Percentiles rank a stretch among this genome's conserved stretches.
These are phyloP conservation scores for Neurospora cerealis DNA, from an alignment of 495 filamentous ascomycete species.

Conservation along the genomic window DNA sequence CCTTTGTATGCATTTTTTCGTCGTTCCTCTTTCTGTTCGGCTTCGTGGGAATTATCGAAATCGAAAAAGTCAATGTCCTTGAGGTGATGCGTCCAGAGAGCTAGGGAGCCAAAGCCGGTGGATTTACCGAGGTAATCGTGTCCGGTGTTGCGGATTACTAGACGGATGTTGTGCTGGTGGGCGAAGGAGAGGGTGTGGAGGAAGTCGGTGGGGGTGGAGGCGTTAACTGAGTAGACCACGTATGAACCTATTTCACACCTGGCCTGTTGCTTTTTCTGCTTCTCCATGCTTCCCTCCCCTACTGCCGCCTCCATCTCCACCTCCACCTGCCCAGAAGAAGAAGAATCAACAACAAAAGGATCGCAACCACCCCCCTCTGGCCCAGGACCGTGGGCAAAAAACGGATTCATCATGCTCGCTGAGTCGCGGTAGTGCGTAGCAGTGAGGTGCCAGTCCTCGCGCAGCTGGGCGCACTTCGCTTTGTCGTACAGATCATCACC, in stretches of 20 bases:
- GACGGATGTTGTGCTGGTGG: slow-evolving; percentile 23
- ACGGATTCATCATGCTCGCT: slow-evolving; percentile 33
- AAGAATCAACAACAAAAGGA: background rate
- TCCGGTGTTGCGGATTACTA: slow-evolving; percentile 34
- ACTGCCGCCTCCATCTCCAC: too few relatives aligned
- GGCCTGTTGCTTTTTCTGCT: too few relatives aligned
- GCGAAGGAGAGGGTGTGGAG: slow-evolving; percentile 33
- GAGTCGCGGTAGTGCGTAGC: slow-evolving; percentile 28
- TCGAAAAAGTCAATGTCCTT: slow-evolving; percentile 32
- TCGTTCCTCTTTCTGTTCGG: background rate
- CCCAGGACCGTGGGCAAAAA: slow-evolving; percentile 13
- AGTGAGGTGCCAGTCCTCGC: slow-evolving; percentile 8
- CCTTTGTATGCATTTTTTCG: slow-evolving; percentile 21
- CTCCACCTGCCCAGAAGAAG: too few relatives aligned
- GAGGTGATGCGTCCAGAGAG: slow-evolving; percentile 40
- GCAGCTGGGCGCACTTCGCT: slow-evolving; percentile 4
- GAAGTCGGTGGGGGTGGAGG: slow-evolving; percentile 22
- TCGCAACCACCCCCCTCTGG: background rate
- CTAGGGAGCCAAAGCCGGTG: slow-evolving; percentile 34
- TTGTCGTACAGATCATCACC: slow-evolving; percentile 7
- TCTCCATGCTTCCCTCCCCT: too few relatives aligned
- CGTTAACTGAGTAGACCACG: slow-evolving; percentile 42
- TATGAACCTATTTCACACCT: slow-evolving; percentile 28
- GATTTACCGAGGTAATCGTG: slow-evolving; percentile 35
- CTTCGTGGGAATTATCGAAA: slow-evolving; percentile 15